Evolutionary conservation across 129 eudicot genomes (phyloP).

Genomic region (sunflower (Helianthus annuus)): HanXRQr2.0-SUNRISE NC_035441.2:188910715-188911214

Average conservation of each 20-base stretch:
- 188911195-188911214: constrained; percentile 45
- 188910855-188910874: constrained; percentile 90
- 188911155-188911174: constrained; percentile 41
- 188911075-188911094: constrained; percentile 63
- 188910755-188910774: constrained; percentile 75
- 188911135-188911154: constrained; percentile 32
- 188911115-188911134: constrained; percentile 33
- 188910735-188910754: constrained; percentile 55
- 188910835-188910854: constrained; percentile 66
- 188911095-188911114: constrained; percentile 56
- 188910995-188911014: constrained; percentile 73
- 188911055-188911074: constrained; percentile 51
- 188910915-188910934: constrained; percentile 62
- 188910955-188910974: constrained; percentile 43
- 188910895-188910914: constrained; percentile 55
- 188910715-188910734: constrained; percentile 68
- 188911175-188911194: constrained; percentile 51
- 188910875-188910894: constrained; percentile 90
- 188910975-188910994: constrained; percentile 54
- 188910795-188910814: constrained; percentile 81
- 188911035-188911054: constrained; percentile 63
- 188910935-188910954: constrained; percentile 55
- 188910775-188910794: constrained; percentile 70
- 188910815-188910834: constrained; percentile 50
- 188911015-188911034: constrained; percentile 72